phyloP scores from a whole-genome alignment of 2,329 filamentous ascomycete genomes.

The Cytospora paraplurivora region DNA sequence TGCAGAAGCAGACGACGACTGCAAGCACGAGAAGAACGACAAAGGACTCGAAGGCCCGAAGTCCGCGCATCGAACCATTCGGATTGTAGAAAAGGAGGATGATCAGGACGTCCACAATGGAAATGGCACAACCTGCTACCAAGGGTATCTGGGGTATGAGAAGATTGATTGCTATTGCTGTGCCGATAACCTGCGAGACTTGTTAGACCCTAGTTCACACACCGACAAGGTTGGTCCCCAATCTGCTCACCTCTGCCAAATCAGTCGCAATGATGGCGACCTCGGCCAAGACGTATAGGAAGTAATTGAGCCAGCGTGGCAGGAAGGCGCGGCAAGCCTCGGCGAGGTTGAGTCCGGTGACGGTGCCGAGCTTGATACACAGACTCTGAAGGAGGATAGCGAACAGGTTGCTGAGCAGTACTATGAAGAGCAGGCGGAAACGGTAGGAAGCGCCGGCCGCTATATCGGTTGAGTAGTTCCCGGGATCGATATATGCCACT shows the following conservation, averaged over 20 bases:
- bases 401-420: slow-evolving; percentile 69
- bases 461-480: slow-evolving; percentile 72
- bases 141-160: slow-evolving; percentile 65
- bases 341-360: slow-evolving; percentile 68
- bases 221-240: too few species aligned
- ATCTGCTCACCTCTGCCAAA: slow-evolving; percentile 60
- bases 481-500: slow-evolving; percentile 62
- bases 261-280: slow-evolving; percentile 71
- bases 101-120: slow-evolving; percentile 67
- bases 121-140: slow-evolving; percentile 68
- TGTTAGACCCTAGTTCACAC: not conserved
- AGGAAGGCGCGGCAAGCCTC: slow-evolving; percentile 67
- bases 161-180: slow-evolving; percentile 69
- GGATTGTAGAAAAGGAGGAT: slow-evolving; percentile 69
- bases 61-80: slow-evolving; percentile 57
- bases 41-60: slow-evolving; percentile 66
- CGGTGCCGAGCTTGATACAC: slow-evolving; percentile 68
- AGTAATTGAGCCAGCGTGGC: slow-evolving; percentile 64
- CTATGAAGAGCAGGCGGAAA: slow-evolving; percentile 68
- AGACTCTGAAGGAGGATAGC: slow-evolving; percentile 71
- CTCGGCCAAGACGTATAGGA: slow-evolving; percentile 65
- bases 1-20: slow-evolving; percentile 70
- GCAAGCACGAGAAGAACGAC: slow-evolving; percentile 66
- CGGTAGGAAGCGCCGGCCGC: slow-evolving; percentile 67
- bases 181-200: slow-evolving; percentile 61